These are phyloP conservation scores for Diaporthe amygdali DNA, from an alignment of 2,329 filamentous ascomycete species.

Conservation along the genomic window DNA sequence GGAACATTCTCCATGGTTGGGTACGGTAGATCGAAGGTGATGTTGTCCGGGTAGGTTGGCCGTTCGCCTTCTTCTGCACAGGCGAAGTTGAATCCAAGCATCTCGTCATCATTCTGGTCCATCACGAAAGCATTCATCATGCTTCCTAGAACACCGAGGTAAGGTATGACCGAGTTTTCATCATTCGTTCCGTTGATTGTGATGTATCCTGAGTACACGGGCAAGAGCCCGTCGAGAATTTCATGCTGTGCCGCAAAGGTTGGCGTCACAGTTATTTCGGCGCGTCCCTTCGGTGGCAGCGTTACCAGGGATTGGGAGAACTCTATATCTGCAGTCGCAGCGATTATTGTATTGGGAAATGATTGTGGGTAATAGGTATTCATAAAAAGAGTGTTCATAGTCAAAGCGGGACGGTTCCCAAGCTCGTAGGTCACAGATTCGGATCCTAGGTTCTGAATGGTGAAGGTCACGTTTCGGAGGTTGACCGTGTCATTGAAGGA, in stretches of 20 bases:
- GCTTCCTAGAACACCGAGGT: slow-evolving; percentile 41
- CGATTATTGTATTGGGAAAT: slow-evolving; percentile 19
- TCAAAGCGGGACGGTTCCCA: slow-evolving; percentile 39
- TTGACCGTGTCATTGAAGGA: slow-evolving; percentile 51
- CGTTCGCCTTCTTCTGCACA: neutral
- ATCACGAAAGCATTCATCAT: slow-evolving; percentile 30
- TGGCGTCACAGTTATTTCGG: slow-evolving; percentile 34
- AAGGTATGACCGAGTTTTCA: slow-evolving; percentile 43
- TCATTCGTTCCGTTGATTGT: slow-evolving; percentile 43
- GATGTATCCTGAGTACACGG: slow-evolving; percentile 50
- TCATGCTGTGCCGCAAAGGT: slow-evolving; percentile 20
- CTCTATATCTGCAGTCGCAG: slow-evolving; percentile 25
- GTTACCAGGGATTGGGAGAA: slow-evolving; percentile 30
- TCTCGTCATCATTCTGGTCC: slow-evolving; percentile 13
- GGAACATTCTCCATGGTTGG: slow-evolving; percentile 17
- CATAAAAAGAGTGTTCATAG: slow-evolving; percentile 39
- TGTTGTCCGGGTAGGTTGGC: slow-evolving; percentile 27
- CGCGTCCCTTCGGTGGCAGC: slow-evolving; percentile 33
- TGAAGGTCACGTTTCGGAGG: slow-evolving; percentile 36
- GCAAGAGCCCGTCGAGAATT: slow-evolving; percentile 34
- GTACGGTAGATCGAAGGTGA: slow-evolving; percentile 31
- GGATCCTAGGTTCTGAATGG: slow-evolving; percentile 44
- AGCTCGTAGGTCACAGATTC: slow-evolving; percentile 43
- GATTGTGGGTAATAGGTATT: neutral
- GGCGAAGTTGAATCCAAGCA: slow-evolving; percentile 22